Evolutionary conservation across 495 filamentous ascomycete species (phyloP).

Genomic region (Hypoxylon subgilvum): DNA sequence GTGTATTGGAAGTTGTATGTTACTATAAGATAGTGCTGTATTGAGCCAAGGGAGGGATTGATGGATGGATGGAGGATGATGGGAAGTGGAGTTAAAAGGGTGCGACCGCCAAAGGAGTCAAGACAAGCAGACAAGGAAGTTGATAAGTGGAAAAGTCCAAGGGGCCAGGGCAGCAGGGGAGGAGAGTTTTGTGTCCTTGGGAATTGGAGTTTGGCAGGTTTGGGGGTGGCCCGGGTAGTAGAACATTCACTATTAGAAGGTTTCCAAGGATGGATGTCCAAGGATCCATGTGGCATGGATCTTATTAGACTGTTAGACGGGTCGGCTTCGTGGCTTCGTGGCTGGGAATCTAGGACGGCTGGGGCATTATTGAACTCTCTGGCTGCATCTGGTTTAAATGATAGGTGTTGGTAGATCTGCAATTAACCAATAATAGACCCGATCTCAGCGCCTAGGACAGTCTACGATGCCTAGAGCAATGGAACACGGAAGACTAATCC

Average conservation of each 20-base stretch:
- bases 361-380: slow-evolving; percentile 24
- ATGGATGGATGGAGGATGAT: too few species aligned
- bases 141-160: neutral
- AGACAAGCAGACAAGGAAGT: slow-evolving; percentile 18
- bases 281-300: too few species aligned
- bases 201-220: too few species aligned
- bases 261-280: too few species aligned
- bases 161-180: slow-evolving; percentile 8
- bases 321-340: too few species aligned
- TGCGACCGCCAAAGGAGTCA: slow-evolving; percentile 30
- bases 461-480: too few species aligned
- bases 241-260: neutral
- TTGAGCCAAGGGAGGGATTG: slow-evolving; percentile 26
- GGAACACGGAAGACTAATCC: slow-evolving; percentile 15
- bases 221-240: too few species aligned
- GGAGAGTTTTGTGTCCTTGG: too few species aligned
- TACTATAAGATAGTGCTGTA: neutral
- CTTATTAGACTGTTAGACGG: slow-evolving; percentile 11
- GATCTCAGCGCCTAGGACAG: slow-evolving; percentile 12
- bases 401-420: slow-evolving; percentile 15
- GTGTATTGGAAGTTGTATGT: slow-evolving; percentile 20
- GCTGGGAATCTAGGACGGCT: slow-evolving; percentile 19
- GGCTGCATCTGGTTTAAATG: slow-evolving; percentile 10
- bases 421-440: slow-evolving; percentile 25
- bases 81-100: slow-evolving; percentile 27